Base-by-base conservation (phyloP, 2,329 filamentous ascomycete species). In the Metarhizium guizhouense region DNA sequence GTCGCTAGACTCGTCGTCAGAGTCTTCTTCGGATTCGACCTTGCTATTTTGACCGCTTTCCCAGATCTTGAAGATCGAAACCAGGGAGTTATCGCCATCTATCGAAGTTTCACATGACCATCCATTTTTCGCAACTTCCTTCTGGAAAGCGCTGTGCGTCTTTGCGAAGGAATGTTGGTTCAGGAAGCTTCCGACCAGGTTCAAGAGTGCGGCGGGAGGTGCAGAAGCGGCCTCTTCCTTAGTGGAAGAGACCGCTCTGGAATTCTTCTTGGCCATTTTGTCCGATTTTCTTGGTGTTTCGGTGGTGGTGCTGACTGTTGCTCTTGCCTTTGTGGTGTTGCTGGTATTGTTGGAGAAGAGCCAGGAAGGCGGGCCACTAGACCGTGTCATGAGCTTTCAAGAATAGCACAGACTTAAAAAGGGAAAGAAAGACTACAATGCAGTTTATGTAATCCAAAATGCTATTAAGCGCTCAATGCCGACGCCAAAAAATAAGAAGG, bases 131-230 rank as follows among this genome's bases (percentile, higher is more conserved):
- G 72, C 78, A 54, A 81, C 75, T 65, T 90, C 83, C 66, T 84
- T 82, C 62, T 76, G 75, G 64, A 90, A 86, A 5, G 82, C 79
- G 57, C 77, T 73, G 64, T 80, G 80, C 49, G 87, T 81, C 57
- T 76, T 75, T 51, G 76, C 69, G 63, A 88, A 87, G n/a, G 82
- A 80, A 67, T 87, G 78, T 49, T 85, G 78, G 47, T 78, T 77
- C 52, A 91, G 76, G 68, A 90, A 91, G 25, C 73, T 70, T 59
- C 83, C 82, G 63, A 91, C 78, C 16, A 89, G 74, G 58, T 84
- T 80, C 65, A 91, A 74, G 40, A 91, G 74, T 68, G 87, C 78
- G 32, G 78, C 70, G 4, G 86, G 79, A 30, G 82, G 76, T 50
- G 73, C 55, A 10, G 66, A 36, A 43, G 59, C 57, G 32, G 59